phyloP scores from a whole-genome alignment of 139 green algal species.

The Coelastrella sp. region DNA sequence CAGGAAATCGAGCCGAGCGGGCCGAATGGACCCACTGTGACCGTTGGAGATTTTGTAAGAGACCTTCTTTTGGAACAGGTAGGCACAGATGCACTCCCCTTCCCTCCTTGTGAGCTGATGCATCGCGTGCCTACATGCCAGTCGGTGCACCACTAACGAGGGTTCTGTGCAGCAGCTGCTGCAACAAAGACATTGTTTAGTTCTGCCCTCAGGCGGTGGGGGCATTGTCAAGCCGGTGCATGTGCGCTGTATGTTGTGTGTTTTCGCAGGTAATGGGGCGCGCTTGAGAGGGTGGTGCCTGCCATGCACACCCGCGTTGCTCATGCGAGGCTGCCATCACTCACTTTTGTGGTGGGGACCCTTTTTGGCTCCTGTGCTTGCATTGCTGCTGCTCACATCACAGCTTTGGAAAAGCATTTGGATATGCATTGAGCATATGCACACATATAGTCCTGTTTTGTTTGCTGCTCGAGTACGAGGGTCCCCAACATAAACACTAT shows the following conservation, averaged over 20 bases:
- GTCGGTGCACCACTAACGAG: too few species aligned
- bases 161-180: too few species aligned
- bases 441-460: too few species aligned
- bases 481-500: too few species aligned
- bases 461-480: too few species aligned
- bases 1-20: slow-evolving; percentile 82
- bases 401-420: too few species aligned
- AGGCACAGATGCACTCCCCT: too few species aligned
- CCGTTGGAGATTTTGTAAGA: slow-evolving; percentile 86
- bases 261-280: background rate
- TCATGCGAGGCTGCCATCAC: background rate
- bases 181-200: background rate
- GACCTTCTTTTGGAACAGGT: slow-evolving; percentile 95
- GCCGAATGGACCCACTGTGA: slow-evolving; percentile 72
- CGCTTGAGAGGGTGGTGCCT: background rate
- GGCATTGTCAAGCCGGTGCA: background rate
- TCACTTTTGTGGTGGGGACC: slow-evolving; percentile 17
- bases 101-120: too few species aligned
- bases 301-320: background rate
- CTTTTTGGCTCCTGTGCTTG: background rate
- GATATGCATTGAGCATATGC: too few species aligned
- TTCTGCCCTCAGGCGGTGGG: background rate
- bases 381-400: background rate
- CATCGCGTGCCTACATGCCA: too few species aligned
- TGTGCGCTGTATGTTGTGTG: background rate